phyloP scores from a whole-genome alignment of 1,139 yeast species.

The Yamadazyma mexicana region DNA sequence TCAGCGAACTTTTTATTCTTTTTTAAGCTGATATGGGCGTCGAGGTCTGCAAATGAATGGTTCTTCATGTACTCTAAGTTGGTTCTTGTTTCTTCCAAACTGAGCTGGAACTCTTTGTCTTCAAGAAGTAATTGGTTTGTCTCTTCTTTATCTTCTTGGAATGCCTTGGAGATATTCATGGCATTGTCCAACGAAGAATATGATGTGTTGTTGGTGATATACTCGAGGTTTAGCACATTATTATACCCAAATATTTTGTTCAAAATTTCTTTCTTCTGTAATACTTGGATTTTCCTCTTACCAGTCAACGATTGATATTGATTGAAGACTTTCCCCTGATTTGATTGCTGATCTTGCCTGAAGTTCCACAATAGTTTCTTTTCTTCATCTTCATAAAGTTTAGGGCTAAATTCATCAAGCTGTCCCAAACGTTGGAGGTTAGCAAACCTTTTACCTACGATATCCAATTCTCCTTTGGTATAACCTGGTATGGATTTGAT shows the following conservation, averaged over 20 bases:
- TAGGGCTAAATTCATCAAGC: slow-evolving; percentile 7
- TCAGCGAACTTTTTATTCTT: neutral
- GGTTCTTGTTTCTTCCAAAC: slow-evolving; percentile 26
- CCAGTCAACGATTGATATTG: slow-evolving; percentile 36
- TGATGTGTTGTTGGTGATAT: slow-evolving; percentile 43
- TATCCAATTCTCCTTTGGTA: slow-evolving; percentile 36
- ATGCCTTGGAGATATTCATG: slow-evolving; percentile 38
- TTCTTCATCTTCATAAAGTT: slow-evolving; percentile 27
- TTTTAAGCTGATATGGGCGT: slow-evolving; percentile 9
- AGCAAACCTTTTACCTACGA: slow-evolving; percentile 17
- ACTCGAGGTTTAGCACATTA: slow-evolving; percentile 41
- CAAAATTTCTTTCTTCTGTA: slow-evolving; percentile 43
- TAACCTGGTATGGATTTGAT: slow-evolving; percentile 42
- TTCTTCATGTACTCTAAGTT: slow-evolving; percentile 4
- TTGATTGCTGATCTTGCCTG: slow-evolving; percentile 31
- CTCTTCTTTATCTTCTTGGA: slow-evolving; percentile 46
- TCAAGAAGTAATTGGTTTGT: slow-evolving; percentile 34
- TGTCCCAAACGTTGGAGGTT: slow-evolving; percentile 6
- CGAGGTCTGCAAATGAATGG: slow-evolving; percentile 8
- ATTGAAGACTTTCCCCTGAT: slow-evolving; percentile 35
- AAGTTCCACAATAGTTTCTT: slow-evolving; percentile 30
- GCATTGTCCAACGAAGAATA: slow-evolving; percentile 40
- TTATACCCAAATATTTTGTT: slow-evolving; percentile 40
- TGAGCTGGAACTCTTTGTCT: slow-evolving; percentile 31
- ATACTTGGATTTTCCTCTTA: slow-evolving; percentile 42